Evolutionary conservation across 495 filamentous ascomycete genomes (phyloP).

Genomic region (Cladorrhinum samala): DNA sequence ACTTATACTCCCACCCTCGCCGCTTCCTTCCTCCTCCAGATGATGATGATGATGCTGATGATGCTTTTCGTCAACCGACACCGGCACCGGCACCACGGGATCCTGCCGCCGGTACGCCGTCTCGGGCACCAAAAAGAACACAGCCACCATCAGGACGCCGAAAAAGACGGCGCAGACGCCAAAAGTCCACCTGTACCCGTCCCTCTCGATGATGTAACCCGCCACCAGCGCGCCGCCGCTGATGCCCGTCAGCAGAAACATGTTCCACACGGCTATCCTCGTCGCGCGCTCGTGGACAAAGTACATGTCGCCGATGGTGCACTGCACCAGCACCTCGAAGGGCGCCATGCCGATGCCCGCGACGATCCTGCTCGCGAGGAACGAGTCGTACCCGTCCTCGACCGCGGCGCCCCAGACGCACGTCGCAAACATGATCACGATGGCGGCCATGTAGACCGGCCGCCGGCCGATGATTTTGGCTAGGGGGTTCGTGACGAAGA

Average conservation of each 20-base stretch:
- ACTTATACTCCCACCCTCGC: conserved; percentile 2
- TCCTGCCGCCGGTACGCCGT: conserved; percentile 45
- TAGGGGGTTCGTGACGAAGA: conserved; percentile 57
- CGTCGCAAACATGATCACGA: conserved; percentile 50
- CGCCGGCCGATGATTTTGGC: conserved; percentile 60
- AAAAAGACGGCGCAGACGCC: conserved; percentile 50
- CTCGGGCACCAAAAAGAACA: conserved; percentile 48
- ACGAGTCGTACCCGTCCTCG: conserved; percentile 44
- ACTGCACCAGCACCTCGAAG: conserved; percentile 53
- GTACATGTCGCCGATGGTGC: conserved; percentile 51
- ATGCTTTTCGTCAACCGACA: conserved; percentile 20
- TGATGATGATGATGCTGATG: too few relatives aligned
- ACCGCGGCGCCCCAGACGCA: conserved; percentile 58
- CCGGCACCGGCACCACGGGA: conserved; percentile 13
- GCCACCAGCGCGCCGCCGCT: conserved; percentile 46
- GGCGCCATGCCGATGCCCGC: conserved; percentile 52
- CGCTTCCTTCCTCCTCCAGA: conserved; percentile 18
- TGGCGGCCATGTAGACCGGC: conserved; percentile 55
- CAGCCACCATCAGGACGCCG: conserved; percentile 39
- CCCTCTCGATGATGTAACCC: conserved; percentile 47
- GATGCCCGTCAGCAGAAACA: conserved; percentile 52
- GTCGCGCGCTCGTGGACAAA: conserved; percentile 63
- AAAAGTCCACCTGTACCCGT: conserved; percentile 51
- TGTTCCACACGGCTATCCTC: conserved; percentile 58
- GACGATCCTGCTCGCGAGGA: conserved; percentile 46